Evolutionary conservation across 2,329 filamentous ascomycete species (phyloP).

Genomic region (Gremmenia infestans): DNA sequence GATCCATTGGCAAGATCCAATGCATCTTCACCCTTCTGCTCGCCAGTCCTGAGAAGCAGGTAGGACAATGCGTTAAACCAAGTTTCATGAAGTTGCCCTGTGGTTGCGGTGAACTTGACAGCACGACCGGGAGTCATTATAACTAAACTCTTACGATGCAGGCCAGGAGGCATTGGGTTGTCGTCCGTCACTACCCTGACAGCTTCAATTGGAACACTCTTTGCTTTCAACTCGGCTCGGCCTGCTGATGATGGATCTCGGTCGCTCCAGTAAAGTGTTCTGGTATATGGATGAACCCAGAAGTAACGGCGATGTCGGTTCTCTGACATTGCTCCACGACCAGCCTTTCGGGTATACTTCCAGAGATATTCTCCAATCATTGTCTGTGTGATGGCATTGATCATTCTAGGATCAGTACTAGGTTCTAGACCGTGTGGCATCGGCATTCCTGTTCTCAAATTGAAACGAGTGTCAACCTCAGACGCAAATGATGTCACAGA

Average conservation of each 20-base stretch:
- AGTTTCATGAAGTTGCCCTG: conserved; percentile 90
- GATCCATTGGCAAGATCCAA: conserved; percentile 52
- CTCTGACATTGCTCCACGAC: conserved; percentile 81
- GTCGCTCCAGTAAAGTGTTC: conserved; percentile 95
- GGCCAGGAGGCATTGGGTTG: conserved; percentile 89
- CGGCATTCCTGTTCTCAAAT: conserved; percentile 58
- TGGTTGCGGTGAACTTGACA: conserved; percentile 91
- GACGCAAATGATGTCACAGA: conserved; percentile 95
- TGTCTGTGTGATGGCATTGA: conserved; percentile 96
- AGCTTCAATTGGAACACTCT: conserved; percentile 91
- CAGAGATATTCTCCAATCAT: conserved; percentile 99
- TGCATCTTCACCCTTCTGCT: conserved; percentile 51
- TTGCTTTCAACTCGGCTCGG: conserved; percentile 69
- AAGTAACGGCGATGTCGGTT: conserved; percentile 94
- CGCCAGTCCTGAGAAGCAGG: conserved; percentile 72
- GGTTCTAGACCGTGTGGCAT: conserved; percentile 57
- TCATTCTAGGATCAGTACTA: conserved; percentile 91
- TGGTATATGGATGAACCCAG: conserved; percentile 97
- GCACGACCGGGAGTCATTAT: conserved; percentile 83
- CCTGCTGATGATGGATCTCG: conserved; percentile 76
- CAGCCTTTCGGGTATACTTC: conserved; percentile 96
- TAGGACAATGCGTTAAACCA: conserved; percentile 98
- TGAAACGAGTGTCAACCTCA: conserved; percentile 87
- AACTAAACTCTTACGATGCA: conserved; percentile 90
- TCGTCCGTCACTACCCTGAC: conserved; percentile 86